Evolutionary conservation across 176 grass and related monocot species (phyloP).

Genomic region (Cocos nucifera): DNA sequence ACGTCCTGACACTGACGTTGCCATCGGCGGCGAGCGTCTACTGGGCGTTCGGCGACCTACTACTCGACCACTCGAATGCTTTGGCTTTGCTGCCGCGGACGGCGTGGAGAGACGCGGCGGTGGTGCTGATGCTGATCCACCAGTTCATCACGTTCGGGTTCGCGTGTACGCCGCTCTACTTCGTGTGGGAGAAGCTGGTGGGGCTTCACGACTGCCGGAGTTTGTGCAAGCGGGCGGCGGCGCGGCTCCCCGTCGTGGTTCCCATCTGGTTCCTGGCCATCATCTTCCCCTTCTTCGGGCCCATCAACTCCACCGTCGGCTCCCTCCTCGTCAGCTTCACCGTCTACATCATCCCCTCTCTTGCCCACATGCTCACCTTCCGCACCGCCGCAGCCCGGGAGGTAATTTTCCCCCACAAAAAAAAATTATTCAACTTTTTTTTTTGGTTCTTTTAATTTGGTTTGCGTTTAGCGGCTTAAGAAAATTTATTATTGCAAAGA

Average conservation of each 20-base stretch:
- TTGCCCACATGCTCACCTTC: constrained; percentile 91
- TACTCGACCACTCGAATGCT: constrained; percentile 88
- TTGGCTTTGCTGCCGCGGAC: constrained; percentile 70
- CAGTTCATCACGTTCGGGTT: constrained; percentile 99
- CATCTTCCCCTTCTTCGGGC: constrained; percentile 95
- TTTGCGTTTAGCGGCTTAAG: too few relatives aligned
- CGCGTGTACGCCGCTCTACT: constrained; percentile 95
- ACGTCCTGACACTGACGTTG: constrained; percentile 85
- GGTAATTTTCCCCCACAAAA: constrained; percentile 18
- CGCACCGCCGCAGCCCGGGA: constrained; percentile 70
- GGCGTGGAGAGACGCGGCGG: constrained; percentile 58
- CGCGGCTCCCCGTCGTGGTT: constrained; percentile 77
- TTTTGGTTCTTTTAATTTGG: too few relatives aligned
- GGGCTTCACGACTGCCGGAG: constrained; percentile 95
- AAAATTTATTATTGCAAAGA: too few relatives aligned
- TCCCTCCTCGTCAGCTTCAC: constrained; percentile 95
- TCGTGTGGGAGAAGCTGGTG: constrained; percentile 98
- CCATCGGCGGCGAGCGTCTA: constrained; percentile 91
- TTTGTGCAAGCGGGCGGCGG: constrained; percentile 86
- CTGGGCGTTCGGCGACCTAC: constrained; percentile 92
- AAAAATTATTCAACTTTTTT: too few relatives aligned
- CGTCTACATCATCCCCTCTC: constrained; percentile 87
- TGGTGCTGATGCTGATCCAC: constrained; percentile 91
- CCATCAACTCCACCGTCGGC: constrained; percentile 95
- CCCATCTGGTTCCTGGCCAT: constrained; percentile 99